Evolutionary conservation across 139 green algal species (phyloP), one percentile per base, ranked within the genome.

Genomic region (Ettlia oleoabundans): DNA sequence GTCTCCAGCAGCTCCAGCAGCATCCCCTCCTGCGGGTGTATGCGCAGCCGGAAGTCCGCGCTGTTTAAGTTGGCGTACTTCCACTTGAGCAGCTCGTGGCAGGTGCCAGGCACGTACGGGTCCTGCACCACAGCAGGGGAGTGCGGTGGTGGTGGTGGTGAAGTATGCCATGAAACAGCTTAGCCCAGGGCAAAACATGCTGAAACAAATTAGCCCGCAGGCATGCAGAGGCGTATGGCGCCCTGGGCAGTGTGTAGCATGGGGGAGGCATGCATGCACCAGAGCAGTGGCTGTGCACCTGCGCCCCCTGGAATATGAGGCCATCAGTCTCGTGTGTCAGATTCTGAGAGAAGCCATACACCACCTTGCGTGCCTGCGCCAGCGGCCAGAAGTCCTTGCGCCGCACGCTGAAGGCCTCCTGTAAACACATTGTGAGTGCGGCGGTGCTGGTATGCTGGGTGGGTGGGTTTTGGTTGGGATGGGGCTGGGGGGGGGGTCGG

Each of bases 11-110:
- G 81, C 64, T 82, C 47, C 62, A 84, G 63, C 58, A 82, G 52
- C 68, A 43, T 26, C 19, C 58, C 63, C 4, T 47, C 13, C 42
- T n/a, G 51, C 58, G 78, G 82, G 47, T 79, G 51, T 22, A 86
- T 28, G 52, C 86, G 80, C 33, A 94, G 70, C 13, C 91, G 86
- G 81, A 99, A 99, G 88, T 99, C 96, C 47, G 99, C 96, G 1
- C 90, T 96, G 91, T 99, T 99, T 73, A 98, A 86, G 86, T 96
- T 87, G 4, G 94, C 86, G 86, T 94, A 98, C 91, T 99, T 99
- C 94, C 95, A 99, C 84, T 99, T 99, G 53, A 98, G 92, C 71
- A 99, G 90, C 76, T 93, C 90, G 22, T 96, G 78, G 86, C 88
- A 95, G 13, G 96, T 98, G 55, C 89, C 85, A 2, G 90, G 70